Percentiles rank a stretch among this genome's conserved stretches.
Evolutionary conservation across 345 rosid genomes (phyloP).

Genomic region (Excoecaria agallocha): DNA sequence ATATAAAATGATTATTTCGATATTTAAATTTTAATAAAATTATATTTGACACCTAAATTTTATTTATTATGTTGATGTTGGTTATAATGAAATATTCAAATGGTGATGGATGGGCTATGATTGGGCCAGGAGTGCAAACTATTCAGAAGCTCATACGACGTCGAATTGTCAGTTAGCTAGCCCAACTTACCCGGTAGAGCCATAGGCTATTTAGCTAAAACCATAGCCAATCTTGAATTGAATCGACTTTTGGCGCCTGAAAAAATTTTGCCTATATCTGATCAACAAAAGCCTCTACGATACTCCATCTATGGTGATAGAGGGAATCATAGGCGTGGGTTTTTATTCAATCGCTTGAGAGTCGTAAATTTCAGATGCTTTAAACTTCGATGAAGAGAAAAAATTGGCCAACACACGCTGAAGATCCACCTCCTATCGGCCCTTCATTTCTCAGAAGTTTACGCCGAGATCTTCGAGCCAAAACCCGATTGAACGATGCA

Average conservation of each 20-base stretch:
- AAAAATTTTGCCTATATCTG: neutral
- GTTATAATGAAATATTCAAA: too few relatives aligned
- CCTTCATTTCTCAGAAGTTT: slow-evolving; percentile 1
- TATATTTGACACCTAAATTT: too few relatives aligned
- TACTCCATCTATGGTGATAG: neutral
- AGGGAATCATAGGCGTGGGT: neutral
- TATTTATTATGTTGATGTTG: too few relatives aligned
- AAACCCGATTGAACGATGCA: neutral
- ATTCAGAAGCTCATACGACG: too few relatives aligned
- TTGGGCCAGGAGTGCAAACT: too few relatives aligned
- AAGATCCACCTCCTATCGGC: slow-evolving; percentile 4
- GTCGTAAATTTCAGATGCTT: neutral
- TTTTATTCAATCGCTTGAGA: neutral
- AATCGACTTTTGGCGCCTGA: neutral
- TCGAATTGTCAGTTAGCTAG: too few relatives aligned
- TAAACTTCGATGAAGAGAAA: slow-evolving; percentile 15
- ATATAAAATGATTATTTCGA: too few relatives aligned
- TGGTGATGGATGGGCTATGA: too few relatives aligned
- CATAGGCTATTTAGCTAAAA: too few relatives aligned
- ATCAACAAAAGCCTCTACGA: neutral
- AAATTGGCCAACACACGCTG: neutral
- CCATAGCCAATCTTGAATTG: too few relatives aligned
- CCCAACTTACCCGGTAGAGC: too few relatives aligned
- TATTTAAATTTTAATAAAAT: too few relatives aligned
- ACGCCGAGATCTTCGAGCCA: slow-evolving; percentile 1